Evolutionary conservation across 805 yeast species (phyloP).

Genomic region (Pichia phayaonensis): DNA sequence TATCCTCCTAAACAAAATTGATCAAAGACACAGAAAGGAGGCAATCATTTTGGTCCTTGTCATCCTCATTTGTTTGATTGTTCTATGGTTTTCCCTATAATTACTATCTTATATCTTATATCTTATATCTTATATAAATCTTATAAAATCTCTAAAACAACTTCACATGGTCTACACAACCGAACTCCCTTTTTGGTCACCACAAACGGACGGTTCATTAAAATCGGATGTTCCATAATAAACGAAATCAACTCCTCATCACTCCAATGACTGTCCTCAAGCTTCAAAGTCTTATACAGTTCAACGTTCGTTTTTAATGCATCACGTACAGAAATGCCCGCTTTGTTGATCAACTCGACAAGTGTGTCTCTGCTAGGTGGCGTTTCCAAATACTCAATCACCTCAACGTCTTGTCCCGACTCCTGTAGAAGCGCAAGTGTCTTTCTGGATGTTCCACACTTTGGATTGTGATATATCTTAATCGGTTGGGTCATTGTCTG

Average conservation of each 20-base stretch:
- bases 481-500: not conserved
- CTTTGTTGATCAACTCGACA: not conserved
- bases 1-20: conserved; percentile 66
- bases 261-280: conserved; percentile 1
- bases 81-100: conserved; percentile 36
- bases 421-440: not conserved
- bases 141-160: not conserved
- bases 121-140: not conserved
- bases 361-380: conserved; percentile 1
- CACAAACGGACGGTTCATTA: conserved; percentile 3
- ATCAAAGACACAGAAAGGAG: conserved; percentile 83
- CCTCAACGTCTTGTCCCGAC: not conserved
- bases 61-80: conserved; percentile 63
- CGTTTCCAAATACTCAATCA: conserved; percentile 3
- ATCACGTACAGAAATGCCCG: conserved; percentile 4
- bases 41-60: conserved; percentile 73
- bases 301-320: conserved; percentile 1
- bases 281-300: not conserved
- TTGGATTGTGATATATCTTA: conserved; percentile 5
- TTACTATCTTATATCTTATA: no score
- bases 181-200: not conserved
- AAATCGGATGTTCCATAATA: conserved; percentile 3
- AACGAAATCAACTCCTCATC: conserved; percentile 1
- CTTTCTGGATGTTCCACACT: conserved; percentile 3
- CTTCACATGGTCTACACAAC: conserved; percentile 1